Base-by-base conservation (phyloP, 352 stramenopile species). In the Phytopythium kandeliae region DNA sequence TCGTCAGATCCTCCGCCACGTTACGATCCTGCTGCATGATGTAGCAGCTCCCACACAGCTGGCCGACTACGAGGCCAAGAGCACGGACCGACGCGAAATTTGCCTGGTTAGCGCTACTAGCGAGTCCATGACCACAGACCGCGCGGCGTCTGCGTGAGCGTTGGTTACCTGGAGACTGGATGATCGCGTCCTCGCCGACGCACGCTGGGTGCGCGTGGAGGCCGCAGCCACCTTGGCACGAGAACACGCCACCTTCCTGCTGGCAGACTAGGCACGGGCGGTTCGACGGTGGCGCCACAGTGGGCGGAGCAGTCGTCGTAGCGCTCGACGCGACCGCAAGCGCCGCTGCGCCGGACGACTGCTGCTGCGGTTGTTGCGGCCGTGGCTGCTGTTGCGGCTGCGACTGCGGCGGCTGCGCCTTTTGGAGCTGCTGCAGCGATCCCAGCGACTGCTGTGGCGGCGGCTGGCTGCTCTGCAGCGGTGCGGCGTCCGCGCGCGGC, bases 41-140 rank as follows among this genome's bases (percentile, higher is more conserved):
- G 33, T 71, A 85, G 49, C 81, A 92, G 42, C 70, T 92, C 34
- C 76, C 81, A 37, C 81, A 92, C 0, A 89, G 58, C 28, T 80
- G 70, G 0, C 71, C 76, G 8, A 74, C 79, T 90, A 10, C 15
- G 8, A 25, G 34, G 16, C 17, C 1, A 24, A 8, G 12, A 16
- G 5, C 4, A 17, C 15, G 34, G 11, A 22, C 0, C 6, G 51
- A 5, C 2, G 6, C 6, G 15, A 6, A 33, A 12, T 17, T 19
- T 13, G 24, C 5, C 13, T 11, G n/a, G 40, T 46, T 21, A 46
- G 24, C 10, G 2, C 11, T 22, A 46, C 40, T 46, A 24, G 12
- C 40, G 13, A 22, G 2, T 21, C 17, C 35, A 40, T 16, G 34
- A 38, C 1, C 19, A 0, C 4, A 17, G n/a, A 13, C 22, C 21